Conservation (phyloP, 2,329 filamentous ascomycete genomes). For the Diaporthe ilicicola region DNA sequence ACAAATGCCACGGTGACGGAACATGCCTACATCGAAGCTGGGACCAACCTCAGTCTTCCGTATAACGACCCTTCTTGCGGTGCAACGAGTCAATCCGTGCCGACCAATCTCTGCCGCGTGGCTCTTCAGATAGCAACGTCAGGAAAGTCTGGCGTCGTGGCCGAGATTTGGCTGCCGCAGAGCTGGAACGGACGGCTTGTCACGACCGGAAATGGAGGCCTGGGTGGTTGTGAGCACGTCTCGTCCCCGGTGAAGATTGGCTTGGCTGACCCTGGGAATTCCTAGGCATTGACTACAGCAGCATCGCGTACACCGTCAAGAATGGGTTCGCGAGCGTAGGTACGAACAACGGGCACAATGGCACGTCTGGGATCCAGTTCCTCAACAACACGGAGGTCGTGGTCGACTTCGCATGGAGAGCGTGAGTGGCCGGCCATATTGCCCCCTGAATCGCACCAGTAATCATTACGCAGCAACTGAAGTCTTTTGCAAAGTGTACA, state of each 20-base stretch:
- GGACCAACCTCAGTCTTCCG: conserved; percentile 45
- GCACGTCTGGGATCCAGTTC: conserved; percentile 45
- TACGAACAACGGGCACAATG: conserved; percentile 61
- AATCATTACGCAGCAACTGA: no score
- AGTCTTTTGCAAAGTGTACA: conserved; percentile 46
- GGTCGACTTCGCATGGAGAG: conserved; percentile 47
- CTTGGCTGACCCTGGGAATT: not conserved
- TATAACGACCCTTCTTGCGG: conserved; percentile 45
- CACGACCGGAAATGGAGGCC: conserved; percentile 57
- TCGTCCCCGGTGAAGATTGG: not conserved
- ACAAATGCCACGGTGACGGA: conserved; percentile 24
- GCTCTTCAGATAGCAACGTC: conserved; percentile 41
- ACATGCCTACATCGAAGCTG: conserved; percentile 32
- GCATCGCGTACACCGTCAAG: conserved; percentile 53
- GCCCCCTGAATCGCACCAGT: no score
- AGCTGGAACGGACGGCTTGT: conserved; percentile 55
- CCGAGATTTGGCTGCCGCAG: conserved; percentile 58
- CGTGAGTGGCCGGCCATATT: conserved; percentile 35
- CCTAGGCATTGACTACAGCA: conserved; percentile 52
- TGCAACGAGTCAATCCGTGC: conserved; percentile 29
- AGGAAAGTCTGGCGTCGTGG: conserved; percentile 51
- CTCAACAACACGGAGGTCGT: conserved; percentile 47
- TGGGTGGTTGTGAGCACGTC: conserved; percentile 51
- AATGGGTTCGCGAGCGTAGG: conserved; percentile 57
- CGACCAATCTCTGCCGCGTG: conserved; percentile 40